Evolutionary conservation across 202 grass and related monocot species (phyloP), one percentile per base, ranked within the genome.

Genomic region (Panicum hallii): DNA sequence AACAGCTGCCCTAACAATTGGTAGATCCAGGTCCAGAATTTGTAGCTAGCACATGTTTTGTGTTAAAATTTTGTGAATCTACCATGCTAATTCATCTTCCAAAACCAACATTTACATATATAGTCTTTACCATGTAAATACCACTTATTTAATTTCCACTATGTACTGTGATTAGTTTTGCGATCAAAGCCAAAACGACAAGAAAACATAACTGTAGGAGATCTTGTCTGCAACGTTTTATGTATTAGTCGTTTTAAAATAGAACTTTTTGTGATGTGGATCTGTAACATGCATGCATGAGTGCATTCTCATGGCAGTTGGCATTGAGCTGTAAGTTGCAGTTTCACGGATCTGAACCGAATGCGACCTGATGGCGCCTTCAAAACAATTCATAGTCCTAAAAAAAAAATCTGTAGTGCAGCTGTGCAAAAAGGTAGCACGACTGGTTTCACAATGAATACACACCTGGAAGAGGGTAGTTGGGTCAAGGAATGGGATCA

Each of bases 1-100:
- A 81, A 80, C 76, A 76, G 0, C 19, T 67, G 49, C 40, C 82
- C 82, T 70, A 85, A 70, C 44, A 63, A 34, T 76, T 20, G 77
- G 53, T 89, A 67, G 87, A 89, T 89, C 70, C 69, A 70, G 43
- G 43, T 20, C 16, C 42, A 75, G 70, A 63, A 68, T 22, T 45
- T 44, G 1, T 75, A 71, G 15, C 43, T 40, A 70, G 11, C 20
- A 58, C n/a, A 67, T 74, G 47, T 83, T 77, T 57, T 40, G 48
- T 30, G n/a, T 64, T 50, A 42, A 2, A 7, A 46, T 34, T 41
- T 13, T 40, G 9, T 54, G 16, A 32, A 74, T 74, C 32, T 55
- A 55, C 2, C 15, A 40, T 56, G 32, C 2, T 54, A 34, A 17
- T 32, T 11, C 45, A 74, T 54, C 4, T 36, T 13, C 26, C 5